These are phyloP conservation scores for Wickerhamiella lipophila DNA, from an alignment of 805 yeast genomes.

Conservation along the genomic window DNA sequence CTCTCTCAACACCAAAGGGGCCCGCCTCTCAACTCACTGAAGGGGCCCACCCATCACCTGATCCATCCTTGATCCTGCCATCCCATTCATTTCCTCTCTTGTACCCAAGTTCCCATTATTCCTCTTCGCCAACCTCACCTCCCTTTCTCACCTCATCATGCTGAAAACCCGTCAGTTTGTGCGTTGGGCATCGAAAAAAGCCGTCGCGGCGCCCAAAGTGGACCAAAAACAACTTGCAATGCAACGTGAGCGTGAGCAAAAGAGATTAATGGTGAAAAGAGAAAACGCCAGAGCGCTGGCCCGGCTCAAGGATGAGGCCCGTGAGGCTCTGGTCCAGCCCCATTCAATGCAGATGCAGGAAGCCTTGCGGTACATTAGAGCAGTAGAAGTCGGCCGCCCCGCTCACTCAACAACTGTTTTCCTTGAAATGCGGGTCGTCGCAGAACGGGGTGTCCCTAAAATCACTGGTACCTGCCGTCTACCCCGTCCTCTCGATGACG, in stretches of 20 bases:
- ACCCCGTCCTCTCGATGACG: conserved; percentile 58
- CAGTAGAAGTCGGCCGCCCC: conserved; percentile 82
- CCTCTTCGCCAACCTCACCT: no score
- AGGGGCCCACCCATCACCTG: no score
- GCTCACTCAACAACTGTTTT: conserved; percentile 56
- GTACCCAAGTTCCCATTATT: no score
- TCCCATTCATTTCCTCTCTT: no score
- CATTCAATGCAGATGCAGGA: conserved; percentile 56
- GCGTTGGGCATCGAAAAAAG: conserved; percentile 13
- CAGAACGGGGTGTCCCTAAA: conserved; percentile 67
- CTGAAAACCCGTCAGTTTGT: conserved; percentile 7
- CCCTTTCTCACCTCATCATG: not conserved
- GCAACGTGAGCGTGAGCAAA: conserved; percentile 27
- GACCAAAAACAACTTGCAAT: conserved; percentile 26
- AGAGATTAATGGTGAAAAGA: conserved; percentile 24
- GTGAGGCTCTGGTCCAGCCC: conserved; percentile 38
- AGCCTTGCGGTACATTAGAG: conserved; percentile 70
- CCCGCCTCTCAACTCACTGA: no score
- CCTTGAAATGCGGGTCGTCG: conserved; percentile 48
- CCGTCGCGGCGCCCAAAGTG: conserved; percentile 20
- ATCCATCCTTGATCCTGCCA: no score
- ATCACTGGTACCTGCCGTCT: conserved; percentile 57
- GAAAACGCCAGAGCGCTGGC: conserved; percentile 21
- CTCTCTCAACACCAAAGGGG: no score
- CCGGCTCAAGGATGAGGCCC: conserved; percentile 29